Conservation (phyloP, 2,329 filamentous ascomycete species). For the Xenoacremonium recifei region DNA sequence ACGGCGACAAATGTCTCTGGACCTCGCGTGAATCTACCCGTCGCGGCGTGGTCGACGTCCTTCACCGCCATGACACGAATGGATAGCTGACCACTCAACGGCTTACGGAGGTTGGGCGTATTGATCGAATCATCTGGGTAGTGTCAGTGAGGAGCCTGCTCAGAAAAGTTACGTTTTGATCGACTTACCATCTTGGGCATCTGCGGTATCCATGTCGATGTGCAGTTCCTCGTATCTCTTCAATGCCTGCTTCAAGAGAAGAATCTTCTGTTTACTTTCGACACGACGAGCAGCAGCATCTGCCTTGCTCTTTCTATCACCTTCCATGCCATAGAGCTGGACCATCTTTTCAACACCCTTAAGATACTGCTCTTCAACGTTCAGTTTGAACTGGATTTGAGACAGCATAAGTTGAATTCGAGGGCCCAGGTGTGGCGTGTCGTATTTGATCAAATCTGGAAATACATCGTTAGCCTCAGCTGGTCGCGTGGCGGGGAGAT, state of each 20-base stretch:
- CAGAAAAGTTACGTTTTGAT: conserved; percentile 3
- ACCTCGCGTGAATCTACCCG: conserved; percentile 79
- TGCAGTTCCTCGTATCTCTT: conserved; percentile 97
- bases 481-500: neutral
- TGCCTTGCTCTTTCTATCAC: conserved; percentile 90
- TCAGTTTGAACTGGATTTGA: conserved; percentile 97
- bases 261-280: conserved; percentile 97
- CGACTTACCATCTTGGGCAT: conserved; percentile 74
- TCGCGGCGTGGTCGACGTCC: conserved; percentile 90
- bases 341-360: conserved; percentile 99
- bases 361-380: conserved; percentile 98
- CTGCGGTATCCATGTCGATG: conserved; percentile 81
- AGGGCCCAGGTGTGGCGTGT: conserved; percentile 90
- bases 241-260: conserved; percentile 90
- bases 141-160: conserved; percentile 18
- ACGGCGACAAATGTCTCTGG: conserved; percentile 95
- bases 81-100: conserved; percentile 85
- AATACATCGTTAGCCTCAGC: conserved; percentile 5
- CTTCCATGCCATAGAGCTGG: conserved; percentile 94
- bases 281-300: conserved; percentile 87
- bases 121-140: conserved; percentile 88
- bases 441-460: conserved; percentile 95
- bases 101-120: conserved; percentile 90
- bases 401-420: conserved; percentile 99
- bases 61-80: conserved; percentile 86